These are phyloP conservation scores for Gremmenia infestans DNA, from an alignment of 2,329 filamentous ascomycete species.

Conservation along the genomic window DNA sequence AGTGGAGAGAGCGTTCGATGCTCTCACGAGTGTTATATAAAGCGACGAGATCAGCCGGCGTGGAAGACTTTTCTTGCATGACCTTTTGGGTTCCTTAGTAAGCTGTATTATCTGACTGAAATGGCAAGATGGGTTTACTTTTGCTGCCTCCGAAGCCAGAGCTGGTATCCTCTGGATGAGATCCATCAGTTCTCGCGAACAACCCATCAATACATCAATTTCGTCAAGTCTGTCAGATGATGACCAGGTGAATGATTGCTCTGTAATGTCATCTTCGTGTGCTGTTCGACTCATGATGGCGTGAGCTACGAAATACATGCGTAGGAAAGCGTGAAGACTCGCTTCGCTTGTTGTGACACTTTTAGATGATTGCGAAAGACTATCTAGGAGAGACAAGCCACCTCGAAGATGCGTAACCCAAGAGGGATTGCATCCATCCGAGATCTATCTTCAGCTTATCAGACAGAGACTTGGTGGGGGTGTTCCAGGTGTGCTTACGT, in stretches of 20 bases:
- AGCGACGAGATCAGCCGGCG: too few relatives aligned
- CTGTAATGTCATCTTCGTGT: neutral
- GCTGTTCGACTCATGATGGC: constrained; percentile 1
- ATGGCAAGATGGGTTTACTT: neutral
- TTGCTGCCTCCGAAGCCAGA: neutral
- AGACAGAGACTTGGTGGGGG: too few relatives aligned
- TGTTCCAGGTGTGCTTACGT: too few relatives aligned
- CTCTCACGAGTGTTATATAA: too few relatives aligned
- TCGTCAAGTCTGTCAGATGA: neutral
- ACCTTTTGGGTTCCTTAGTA: too few relatives aligned
- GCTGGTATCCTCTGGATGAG: neutral
- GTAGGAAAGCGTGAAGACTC: neutral
- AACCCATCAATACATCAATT: constrained; percentile 5
- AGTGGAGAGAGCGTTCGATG: too few relatives aligned
- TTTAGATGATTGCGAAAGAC: neutral
- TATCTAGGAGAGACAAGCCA: neutral
- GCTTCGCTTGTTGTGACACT: neutral
- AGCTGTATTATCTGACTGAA: too few relatives aligned
- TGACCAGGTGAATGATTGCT: neutral
- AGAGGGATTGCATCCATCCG: constrained; percentile 2
- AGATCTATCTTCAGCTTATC: neutral
- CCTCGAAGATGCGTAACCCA: constrained; percentile 1
- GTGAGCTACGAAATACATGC: constrained; percentile 3
- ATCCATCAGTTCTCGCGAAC: neutral
- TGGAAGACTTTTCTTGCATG: too few relatives aligned